These are phyloP conservation scores for Mycena albidolilacea DNA, from an alignment of 768 basidiomycete genomes.

Conservation along the genomic window DNA sequence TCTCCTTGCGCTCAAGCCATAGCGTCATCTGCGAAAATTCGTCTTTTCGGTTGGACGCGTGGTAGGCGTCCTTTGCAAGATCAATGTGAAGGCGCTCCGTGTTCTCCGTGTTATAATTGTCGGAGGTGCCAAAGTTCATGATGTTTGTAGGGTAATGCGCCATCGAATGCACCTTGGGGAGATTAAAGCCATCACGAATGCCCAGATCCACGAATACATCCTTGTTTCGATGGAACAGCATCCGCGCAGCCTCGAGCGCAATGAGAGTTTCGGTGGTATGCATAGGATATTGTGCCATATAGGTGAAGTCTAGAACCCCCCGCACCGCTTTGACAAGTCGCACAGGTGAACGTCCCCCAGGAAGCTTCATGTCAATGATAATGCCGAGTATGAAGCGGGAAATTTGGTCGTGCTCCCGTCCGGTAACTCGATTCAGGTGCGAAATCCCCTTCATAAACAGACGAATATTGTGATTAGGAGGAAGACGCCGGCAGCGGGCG, in stretches of 20 bases:
- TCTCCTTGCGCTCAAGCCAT: no score
- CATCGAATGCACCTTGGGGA: conserved; percentile 2
- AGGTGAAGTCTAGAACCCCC: background rate
- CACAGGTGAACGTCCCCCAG: background rate
- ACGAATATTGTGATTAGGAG: conserved; percentile 40
- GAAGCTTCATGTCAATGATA: conserved; percentile 33
- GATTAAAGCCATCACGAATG: background rate
- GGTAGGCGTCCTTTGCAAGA: no score
- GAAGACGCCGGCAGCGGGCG: conserved; percentile 44
- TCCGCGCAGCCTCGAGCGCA: background rate
- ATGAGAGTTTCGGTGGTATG: background rate
- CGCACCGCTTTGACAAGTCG: background rate
- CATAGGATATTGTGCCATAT: background rate
- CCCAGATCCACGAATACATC: background rate
- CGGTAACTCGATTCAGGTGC: conserved; percentile 50
- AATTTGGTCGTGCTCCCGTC: conserved; percentile 50
- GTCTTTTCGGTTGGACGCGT: no score
- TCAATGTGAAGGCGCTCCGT: background rate
- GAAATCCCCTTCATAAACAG: conserved; percentile 54
- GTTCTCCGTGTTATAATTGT: background rate
- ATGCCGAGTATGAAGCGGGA: conserved; percentile 41
- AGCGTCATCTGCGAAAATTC: no score
- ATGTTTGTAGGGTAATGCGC: background rate
- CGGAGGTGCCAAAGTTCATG: background rate
- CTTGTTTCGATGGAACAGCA: background rate